Base-by-base conservation (phyloP, 352 stramenopile genomes). In the Phytophthora pinifolia region DNA sequence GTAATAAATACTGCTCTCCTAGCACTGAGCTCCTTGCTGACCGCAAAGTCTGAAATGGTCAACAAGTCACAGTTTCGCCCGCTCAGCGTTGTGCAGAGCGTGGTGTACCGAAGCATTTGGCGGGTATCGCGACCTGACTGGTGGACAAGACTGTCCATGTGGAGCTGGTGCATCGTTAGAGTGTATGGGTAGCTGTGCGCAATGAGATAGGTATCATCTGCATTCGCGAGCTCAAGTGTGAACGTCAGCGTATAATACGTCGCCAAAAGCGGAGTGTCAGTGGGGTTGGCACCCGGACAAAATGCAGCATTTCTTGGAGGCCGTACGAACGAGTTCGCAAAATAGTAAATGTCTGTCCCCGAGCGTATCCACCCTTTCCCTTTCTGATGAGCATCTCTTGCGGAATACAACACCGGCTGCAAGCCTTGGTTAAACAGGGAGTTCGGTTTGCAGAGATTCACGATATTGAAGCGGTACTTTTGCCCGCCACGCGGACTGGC, bases 171-270 rank as follows among this genome's bases (percentile, higher is more conserved):
- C 58, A 97, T 93, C 12, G 65, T 78, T 29, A 94, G 63, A 0
- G 93, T 97, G 68, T 98, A 98, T 9, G 94, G 94, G 41, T 93
- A 96, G 53, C 81, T 96, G 62, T 98, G 93, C 0, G 93, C 91
- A 25, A 98, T 50, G 37, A 96, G 63, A 35, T 92, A 93, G 6
- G 88, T 97, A 46, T 98, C 86, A 14, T 88, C 73, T 0, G 47
- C 15, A 46, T 95, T 78, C 3, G 56, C 48, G 45, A 98, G 94
- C 14, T 79, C 70, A 4, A 98, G 54, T 14, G 79, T 95, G 53
- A 98, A 97, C 22, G 81, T 88, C 8, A 98, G 64, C 4, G 92
- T 96, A 65, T 87, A 97, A 62, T 88, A 96, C 2, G 64, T 78
- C 25, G 46, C 6, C 39, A 14, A 13, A 31, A 36, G 22, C 7